Evolutionary conservation across 1,284 basidiomycete species (phyloP), one percentile per base, ranked within the genome.

Genomic region (Spongispora temasekensis): DNA sequence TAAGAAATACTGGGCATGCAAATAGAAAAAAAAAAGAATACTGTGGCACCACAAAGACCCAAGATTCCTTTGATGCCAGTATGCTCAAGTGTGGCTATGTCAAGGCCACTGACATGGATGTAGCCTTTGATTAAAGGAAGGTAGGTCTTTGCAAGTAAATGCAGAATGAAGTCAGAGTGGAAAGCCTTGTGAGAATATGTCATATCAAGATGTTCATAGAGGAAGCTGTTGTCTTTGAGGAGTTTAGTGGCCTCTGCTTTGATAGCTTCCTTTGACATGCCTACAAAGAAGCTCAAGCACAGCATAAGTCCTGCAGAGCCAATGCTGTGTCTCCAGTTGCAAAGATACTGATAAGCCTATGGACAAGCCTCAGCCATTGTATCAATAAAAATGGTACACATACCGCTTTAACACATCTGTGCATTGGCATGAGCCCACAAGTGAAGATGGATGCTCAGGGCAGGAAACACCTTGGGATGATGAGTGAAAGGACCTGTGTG

Each of bases 341-440:
- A 48, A 6, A 56, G 55, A n/a, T 48, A 17, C 15, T 56, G 55
- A 15, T 56, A 56, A 23, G 55, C 55, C 55, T 56, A 28, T 48
- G 7, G 8, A 55, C 4, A 27, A 21, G 27, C 4, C 7, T 54
- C 34, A 54, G 34, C 15, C 6, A 19, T 15, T 6, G 23, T 23
- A 27, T 28, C 5, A 52, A n/a, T 52, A 9, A 12, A 19, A 51
- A 21, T 19, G 13, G 28, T 30, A 15, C n/a, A 52, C 21, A 32
- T 32, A 52, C 50, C 7, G 50, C 28, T 31, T n/a, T n/a, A 31
- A 52, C 21, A 2, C 28, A 32, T 17, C 32, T 52, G n/a, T 31
- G 30, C n/a, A 10, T 23, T 32, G 50, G 8, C 21, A 17, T 52
- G 50, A 32, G 30, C 10, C n/a, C 27, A 19, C 30, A 12, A 32